These are phyloP conservation scores for Salix arbutifolia DNA, from an alignment of 345 rosid species.

Conservation along the genomic window DNA sequence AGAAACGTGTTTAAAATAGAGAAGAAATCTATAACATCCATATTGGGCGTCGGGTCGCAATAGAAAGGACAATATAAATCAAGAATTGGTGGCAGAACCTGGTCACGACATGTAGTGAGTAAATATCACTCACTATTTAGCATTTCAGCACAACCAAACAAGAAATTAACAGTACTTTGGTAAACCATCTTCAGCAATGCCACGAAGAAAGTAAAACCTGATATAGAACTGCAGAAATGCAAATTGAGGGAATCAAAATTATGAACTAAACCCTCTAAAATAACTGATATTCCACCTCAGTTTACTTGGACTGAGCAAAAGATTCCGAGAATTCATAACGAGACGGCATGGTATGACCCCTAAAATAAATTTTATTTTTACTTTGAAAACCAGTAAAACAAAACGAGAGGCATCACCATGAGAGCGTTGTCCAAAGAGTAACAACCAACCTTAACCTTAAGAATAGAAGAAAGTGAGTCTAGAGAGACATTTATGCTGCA, in stretches of 20 bases:
- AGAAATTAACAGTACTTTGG: background rate
- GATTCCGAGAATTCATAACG: conserved; percentile 4
- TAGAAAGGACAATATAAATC: too few species aligned
- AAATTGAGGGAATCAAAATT: background rate
- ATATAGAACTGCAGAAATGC: background rate
- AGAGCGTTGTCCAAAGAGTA: conserved; percentile 2
- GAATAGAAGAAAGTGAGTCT: conserved; percentile 12
- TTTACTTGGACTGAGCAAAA: conserved; percentile 6
- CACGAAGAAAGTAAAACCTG: background rate
- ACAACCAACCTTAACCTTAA: background rate
- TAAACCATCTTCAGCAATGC: background rate
- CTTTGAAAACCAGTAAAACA: conserved; percentile 23
- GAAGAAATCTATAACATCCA: too few species aligned
- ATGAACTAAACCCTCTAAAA: conserved; percentile 4
- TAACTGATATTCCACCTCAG: conserved; percentile 1
- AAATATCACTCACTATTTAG: too few species aligned
- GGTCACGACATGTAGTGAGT: too few species aligned
- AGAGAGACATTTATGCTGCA: conserved; percentile 16
- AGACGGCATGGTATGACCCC: conserved; percentile 7
- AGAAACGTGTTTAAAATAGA: too few species aligned
- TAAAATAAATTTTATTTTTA: conserved; percentile 27
- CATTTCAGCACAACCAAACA: background rate
- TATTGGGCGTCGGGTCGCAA: too few species aligned
- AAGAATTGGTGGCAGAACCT: too few species aligned
- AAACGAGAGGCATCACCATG: conserved; percentile 17